Base-by-base conservation (phyloP, 2,329 filamentous ascomycete species). In the Pseudogymnoascus sp. region DNA sequence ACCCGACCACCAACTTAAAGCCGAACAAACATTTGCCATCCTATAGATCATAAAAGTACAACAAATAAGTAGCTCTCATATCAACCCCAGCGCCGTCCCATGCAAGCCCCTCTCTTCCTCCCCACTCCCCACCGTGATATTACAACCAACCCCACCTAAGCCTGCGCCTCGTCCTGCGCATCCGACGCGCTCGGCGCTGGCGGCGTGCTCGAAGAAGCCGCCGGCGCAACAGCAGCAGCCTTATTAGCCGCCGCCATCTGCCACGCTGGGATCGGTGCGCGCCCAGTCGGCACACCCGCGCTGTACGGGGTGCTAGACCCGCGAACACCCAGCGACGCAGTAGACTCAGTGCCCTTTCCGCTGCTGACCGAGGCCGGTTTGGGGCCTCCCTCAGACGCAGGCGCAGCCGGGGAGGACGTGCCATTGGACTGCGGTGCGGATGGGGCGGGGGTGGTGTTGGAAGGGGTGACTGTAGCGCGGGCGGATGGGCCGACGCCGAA, bases 191-290 rank as follows among this genome's bases (percentile, higher is more conserved):
- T 23, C 15, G 44, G 10, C 28, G 44, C 44, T 50, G 31, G 31
- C 31, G 44, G 44, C 21, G 44, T 17, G 23, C 44, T 50, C 23
- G 44, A 28, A 26, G 44, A 50, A 19, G 61, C 19, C 28, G 61
- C 42, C 23, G 38, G 35, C 9, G 61, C 26, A 8, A 59, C 57
- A 26, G 50, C 40, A 23, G 61, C 61, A 36, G 66, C 66, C 74
- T 82, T 84, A 70, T 82, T 86, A 33, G 85, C 80, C 72, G 87
- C 86, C 59, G 88, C 87, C 81, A 91, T 83, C 76, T 93, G 89
- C 89, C 89, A 93, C 4, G 88, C 84, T 4, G 89, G 89, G 68
- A 93, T 93, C 10, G 88, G 86, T 10, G 88, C 88, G 76, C 83
- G 86, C 35, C 76, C 77, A 13, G 75, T 71, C 38, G 82, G 75